These are phyloP conservation scores for Bullera alba DNA, from an alignment of 768 basidiomycete species.

Conservation along the genomic window DNA sequence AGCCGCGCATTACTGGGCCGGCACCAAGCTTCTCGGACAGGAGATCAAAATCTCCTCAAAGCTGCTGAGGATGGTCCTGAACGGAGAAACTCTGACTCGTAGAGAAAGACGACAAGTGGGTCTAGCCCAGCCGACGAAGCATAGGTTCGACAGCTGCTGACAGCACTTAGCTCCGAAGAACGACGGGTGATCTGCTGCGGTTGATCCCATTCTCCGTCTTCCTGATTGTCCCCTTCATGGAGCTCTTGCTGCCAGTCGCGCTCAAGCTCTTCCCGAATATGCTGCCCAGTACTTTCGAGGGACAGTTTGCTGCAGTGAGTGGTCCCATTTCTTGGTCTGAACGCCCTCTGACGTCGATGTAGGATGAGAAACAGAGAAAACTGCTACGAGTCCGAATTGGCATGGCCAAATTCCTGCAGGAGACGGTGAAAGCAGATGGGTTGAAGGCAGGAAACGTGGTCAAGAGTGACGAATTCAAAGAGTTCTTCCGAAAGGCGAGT, in stretches of 20 bases:
- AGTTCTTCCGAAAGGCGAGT: conserved; percentile 92
- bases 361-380: conserved; percentile 97
- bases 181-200: conserved; percentile 84
- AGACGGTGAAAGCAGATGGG: conserved; percentile 89
- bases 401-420: conserved; percentile 99
- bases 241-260: conserved; percentile 87
- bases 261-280: conserved; percentile 97
- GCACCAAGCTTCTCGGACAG: conserved; percentile 83
- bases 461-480: conserved; percentile 91
- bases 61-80: conserved; percentile 84
- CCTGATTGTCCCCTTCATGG: conserved; percentile 96
- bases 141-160: not conserved
- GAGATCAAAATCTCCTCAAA: conserved; percentile 85
- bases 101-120: conserved; percentile 85
- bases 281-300: conserved; percentile 96
- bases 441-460: conserved; percentile 84
- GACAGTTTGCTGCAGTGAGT: conserved; percentile 84
- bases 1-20: conserved; percentile 93
- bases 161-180: conserved; percentile 87
- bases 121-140: too few species aligned
- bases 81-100: conserved; percentile 82
- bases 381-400: conserved; percentile 87
- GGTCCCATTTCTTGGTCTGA: not conserved
- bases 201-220: conserved; percentile 94
- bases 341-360: not conserved